Evolutionary conservation across 2,329 filamentous ascomycete genomes (phyloP).

Genomic region (Cercospora canescens): DNA sequence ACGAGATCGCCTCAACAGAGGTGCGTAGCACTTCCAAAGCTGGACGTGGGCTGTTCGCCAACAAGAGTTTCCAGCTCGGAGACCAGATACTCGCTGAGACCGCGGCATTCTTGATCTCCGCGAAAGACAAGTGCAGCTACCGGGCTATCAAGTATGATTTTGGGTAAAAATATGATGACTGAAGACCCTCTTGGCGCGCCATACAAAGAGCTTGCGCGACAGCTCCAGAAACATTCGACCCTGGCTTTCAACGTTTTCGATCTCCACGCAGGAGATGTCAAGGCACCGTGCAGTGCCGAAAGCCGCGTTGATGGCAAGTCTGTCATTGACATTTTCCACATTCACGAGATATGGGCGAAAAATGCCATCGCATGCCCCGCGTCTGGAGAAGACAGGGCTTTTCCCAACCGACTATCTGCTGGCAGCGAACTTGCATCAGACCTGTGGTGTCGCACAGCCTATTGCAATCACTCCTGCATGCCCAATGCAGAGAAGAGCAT

Average conservation of each 20-base stretch:
- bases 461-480: constrained; percentile 20
- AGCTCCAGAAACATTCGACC: neutral
- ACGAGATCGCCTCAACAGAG: neutral
- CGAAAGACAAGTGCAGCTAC: constrained; percentile 7
- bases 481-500: constrained; percentile 19
- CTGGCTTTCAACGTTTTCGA: constrained; percentile 7
- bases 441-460: constrained; percentile 11
- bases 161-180: constrained; percentile 15
- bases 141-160: constrained; percentile 11
- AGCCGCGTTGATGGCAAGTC: constrained; percentile 10
- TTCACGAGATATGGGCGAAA: constrained; percentile 17
- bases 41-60: constrained; percentile 15
- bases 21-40: neutral
- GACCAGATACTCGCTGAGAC: constrained; percentile 11
- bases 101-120: constrained; percentile 7
- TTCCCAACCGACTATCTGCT: constrained; percentile 1
- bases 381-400: neutral
- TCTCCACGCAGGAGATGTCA: constrained; percentile 5
- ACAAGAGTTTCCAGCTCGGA: constrained; percentile 4
- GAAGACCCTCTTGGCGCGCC: constrained; percentile 14
- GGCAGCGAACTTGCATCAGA: constrained; percentile 2
- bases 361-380: constrained; percentile 14
- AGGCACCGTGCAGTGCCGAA: neutral
- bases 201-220: constrained; percentile 11
- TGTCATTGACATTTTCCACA: constrained; percentile 16